phyloP scores from a whole-genome alignment of 768 basidiomycete genomes.

The Inosperma sp. region DNA sequence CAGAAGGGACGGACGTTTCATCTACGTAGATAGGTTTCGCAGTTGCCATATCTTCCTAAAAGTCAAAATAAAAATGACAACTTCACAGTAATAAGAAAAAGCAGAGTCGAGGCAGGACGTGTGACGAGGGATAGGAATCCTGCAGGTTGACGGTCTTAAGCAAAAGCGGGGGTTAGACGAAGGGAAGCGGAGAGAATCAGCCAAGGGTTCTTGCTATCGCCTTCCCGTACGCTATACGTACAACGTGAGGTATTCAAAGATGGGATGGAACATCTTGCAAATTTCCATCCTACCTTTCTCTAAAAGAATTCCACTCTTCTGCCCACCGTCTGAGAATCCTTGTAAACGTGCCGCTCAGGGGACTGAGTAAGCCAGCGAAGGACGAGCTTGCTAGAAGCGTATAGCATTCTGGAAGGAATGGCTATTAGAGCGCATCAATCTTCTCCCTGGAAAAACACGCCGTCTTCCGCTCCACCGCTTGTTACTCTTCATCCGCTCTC shows the following conservation, averaged over 20 bases:
- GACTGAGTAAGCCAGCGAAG: not conserved
- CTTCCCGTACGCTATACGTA: conserved; percentile 21
- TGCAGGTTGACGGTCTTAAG: conserved; percentile 19
- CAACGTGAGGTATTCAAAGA: conserved; percentile 18
- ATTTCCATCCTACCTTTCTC: conserved; percentile 18
- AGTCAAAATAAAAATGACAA: conserved; percentile 3
- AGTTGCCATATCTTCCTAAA: conserved; percentile 5
- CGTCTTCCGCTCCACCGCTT: conserved; percentile 6
- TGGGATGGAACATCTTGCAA: conserved; percentile 20
- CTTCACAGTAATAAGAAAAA: not conserved
- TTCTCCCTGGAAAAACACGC: not conserved
- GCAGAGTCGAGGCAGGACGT: not conserved
- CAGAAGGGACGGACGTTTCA: conserved; percentile 20
- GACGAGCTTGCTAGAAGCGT: not conserved
- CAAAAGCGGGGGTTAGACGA: conserved; percentile 18
- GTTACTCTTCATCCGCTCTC: too few relatives aligned
- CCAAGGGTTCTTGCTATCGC: conserved; percentile 19
- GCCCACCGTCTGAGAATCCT: conserved; percentile 15
- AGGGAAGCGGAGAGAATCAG: conserved; percentile 25
- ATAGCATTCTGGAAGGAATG: conserved; percentile 1
- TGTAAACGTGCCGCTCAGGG: too few relatives aligned
- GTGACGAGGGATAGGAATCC: not conserved
- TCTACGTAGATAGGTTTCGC: conserved; percentile 15
- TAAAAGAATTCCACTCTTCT: conserved; percentile 20
- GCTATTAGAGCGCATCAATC: conserved; percentile 9